Evolutionary conservation across 2,329 filamentous ascomycete species (phyloP), one percentile per base, ranked within the genome.

Genomic region (Eurotiales sp.): DNA sequence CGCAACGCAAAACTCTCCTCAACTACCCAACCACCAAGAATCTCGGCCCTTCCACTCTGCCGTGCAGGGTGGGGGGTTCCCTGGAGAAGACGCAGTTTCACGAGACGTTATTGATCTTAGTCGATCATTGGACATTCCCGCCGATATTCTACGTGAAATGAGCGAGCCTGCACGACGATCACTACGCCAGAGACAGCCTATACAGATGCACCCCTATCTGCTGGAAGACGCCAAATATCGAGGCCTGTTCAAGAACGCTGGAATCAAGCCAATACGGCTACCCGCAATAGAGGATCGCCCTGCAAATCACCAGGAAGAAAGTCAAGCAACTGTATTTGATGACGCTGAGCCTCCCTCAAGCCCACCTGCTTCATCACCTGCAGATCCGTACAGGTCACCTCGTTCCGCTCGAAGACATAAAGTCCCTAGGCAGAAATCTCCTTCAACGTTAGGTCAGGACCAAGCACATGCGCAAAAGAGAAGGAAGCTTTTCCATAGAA

Each of bases 151-250:
- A 41, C 57, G 48, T 22, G 59, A 67, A 51, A 22, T 63, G 27
- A 52, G 56, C 23, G 61, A 59, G 27, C 63, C 63, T 14, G 44
- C 50, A n/a, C 61, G 64, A 52, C 64, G 70, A 51, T 61, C 60
- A 3, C 59, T 77, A 19, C 65, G 75, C 46, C 65, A 73, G 50
- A 69, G 75, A 34, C 75, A 74, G 56, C 69, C 72, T 7, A 76
- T 76, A 44, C 75, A 78, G 50, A 54, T 76, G 23, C 72, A 77
- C 55, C 75, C 75, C 2, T 78, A 77, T 51, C 59, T 70, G 1
- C 57, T 76, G 14, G 75, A 78, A 55, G 64, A 70, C 53, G 72
- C 72, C 7, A 68, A 68, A 50, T 77, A 77, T 55, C 64, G 66
- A 40, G 64, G 57, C 29, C 66, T 66, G 37, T 64, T 75, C 59